A percentile compares a stretch with the other conserved stretches of the same genome.
Conservation (phyloP, 2,329 filamentous ascomycete species). For the Sporothrix curviconia region DNA sequence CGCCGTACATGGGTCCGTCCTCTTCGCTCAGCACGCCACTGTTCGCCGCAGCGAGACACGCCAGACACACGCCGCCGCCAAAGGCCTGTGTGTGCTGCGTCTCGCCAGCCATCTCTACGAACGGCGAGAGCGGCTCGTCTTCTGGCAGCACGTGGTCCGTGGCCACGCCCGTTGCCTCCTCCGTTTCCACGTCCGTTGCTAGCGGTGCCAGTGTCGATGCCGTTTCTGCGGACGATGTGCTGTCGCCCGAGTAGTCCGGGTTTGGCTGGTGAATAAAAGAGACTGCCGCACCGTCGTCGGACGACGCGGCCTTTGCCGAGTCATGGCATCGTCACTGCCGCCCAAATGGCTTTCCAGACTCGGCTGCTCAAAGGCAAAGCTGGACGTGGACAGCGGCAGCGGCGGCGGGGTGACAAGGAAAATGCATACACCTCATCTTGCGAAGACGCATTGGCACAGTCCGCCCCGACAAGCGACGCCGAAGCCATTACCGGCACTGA, state of each 20-base stretch:
- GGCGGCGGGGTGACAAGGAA: neutral
- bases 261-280: constrained; percentile 44
- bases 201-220: neutral
- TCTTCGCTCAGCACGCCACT: constrained; percentile 42
- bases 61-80: constrained; percentile 51
- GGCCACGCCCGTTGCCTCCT: neutral
- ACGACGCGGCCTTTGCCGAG: neutral
- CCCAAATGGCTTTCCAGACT: neutral
- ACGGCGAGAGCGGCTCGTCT: too few species aligned
- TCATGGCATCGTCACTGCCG: too few species aligned
- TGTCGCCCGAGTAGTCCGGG: constrained; percentile 34
- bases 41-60: constrained; percentile 44
- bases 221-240: neutral
- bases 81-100: constrained; percentile 54
- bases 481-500: neutral
- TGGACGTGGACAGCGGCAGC: constrained; percentile 3
- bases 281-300: neutral
- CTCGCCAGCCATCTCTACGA: constrained; percentile 20
- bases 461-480: too few species aligned
- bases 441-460: too few species aligned
- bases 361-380: neutral
- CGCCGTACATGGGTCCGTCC: constrained; percentile 35
- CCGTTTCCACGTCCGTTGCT: neutral
- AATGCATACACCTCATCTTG: neutral
- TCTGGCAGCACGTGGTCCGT: too few species aligned